Evolutionary conservation across 1,284 basidiomycete genomes (phyloP).

Genomic region (Ustilago sp.): DNA sequence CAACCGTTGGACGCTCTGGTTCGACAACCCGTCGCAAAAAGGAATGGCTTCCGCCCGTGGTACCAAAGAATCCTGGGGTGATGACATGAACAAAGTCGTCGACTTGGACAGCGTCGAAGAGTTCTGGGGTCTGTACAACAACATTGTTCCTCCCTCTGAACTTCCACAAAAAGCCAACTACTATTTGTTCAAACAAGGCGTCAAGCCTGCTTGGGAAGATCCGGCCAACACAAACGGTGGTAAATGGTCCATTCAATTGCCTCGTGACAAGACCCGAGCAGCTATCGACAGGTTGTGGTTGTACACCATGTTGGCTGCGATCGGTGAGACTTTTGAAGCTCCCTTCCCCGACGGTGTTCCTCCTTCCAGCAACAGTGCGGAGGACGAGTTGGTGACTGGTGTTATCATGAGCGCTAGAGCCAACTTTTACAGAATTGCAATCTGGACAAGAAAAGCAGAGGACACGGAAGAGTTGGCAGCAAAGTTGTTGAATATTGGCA

Average conservation of each 20-base stretch:
- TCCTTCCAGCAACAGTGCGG: conserved; percentile 37
- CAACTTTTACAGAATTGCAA: conserved; percentile 94
- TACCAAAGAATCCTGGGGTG: conserved; percentile 67
- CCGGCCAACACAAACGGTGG: conserved; percentile 95
- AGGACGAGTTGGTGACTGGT: conserved; percentile 71
- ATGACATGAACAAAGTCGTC: conserved; percentile 68
- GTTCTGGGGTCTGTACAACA: conserved; percentile 82
- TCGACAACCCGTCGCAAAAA: conserved; percentile 68
- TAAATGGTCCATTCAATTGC: conserved; percentile 98
- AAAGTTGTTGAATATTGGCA: conserved; percentile 80
- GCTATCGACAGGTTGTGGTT: conserved; percentile 97
- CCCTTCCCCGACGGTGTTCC: conserved; percentile 51
- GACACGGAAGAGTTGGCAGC: conserved; percentile 73
- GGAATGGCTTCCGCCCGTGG: conserved; percentile 60
- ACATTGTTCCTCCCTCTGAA: conserved; percentile 94
- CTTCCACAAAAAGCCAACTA: conserved; percentile 97
- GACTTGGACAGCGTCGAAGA: conserved; percentile 66
- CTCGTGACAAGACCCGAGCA: conserved; percentile 88
- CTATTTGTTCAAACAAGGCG: conserved; percentile 92
- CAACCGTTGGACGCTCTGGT: conserved; percentile 68
- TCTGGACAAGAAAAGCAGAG: conserved; percentile 83
- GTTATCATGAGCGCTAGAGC: conserved; percentile 94
- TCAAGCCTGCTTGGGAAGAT: conserved; percentile 90
- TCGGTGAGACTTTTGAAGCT: conserved; percentile 68
- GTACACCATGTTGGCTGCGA: conserved; percentile 76